Evolutionary conservation across 2,329 filamentous ascomycete genomes (phyloP).

Genomic region (Penicillium sp.): DNA sequence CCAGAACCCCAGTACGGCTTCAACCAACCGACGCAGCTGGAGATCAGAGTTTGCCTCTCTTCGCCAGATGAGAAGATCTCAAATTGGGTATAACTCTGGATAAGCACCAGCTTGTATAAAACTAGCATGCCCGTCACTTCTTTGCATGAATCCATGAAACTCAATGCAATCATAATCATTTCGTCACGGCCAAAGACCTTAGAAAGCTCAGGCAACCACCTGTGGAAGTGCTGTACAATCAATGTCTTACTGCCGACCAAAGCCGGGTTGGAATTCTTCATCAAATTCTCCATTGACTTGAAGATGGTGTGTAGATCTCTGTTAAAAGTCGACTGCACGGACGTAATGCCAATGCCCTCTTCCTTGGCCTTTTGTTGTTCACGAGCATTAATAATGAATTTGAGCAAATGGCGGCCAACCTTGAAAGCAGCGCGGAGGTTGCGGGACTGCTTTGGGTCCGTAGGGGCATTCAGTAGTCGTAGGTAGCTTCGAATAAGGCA

Average conservation of each 20-base stretch:
- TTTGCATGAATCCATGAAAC: conserved; percentile 89
- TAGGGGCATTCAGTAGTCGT: conserved; percentile 76
- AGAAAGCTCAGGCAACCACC: conserved; percentile 89
- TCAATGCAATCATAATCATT: conserved; percentile 85
- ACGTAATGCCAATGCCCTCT: conserved; percentile 79
- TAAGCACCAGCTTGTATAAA: conserved; percentile 86
- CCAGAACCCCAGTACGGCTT: conserved; percentile 87
- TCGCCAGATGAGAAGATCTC: conserved; percentile 78
- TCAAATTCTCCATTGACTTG: conserved; percentile 82
- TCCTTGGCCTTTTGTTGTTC: conserved; percentile 87
- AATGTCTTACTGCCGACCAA: conserved; percentile 93
- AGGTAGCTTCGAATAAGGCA: conserved; percentile 86
- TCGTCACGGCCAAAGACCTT: conserved; percentile 76
- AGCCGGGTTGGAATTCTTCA: conserved; percentile 81
- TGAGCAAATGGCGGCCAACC: conserved; percentile 87
- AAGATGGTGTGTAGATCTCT: conserved; percentile 84
- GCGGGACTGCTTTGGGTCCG: conserved; percentile 78
- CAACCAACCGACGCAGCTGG: conserved; percentile 87
- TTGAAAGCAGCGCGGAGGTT: conserved; percentile 91
- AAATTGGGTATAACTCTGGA: conserved; percentile 85
- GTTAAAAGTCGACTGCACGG: conserved; percentile 69
- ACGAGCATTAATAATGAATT: conserved; percentile 88
- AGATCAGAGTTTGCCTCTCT: conserved; percentile 69
- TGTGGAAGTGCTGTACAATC: conserved; percentile 93
- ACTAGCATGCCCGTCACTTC: conserved; percentile 87